phyloP scores from a whole-genome alignment of 2,329 filamentous ascomycete species.

The Alternaria atra region DNA sequence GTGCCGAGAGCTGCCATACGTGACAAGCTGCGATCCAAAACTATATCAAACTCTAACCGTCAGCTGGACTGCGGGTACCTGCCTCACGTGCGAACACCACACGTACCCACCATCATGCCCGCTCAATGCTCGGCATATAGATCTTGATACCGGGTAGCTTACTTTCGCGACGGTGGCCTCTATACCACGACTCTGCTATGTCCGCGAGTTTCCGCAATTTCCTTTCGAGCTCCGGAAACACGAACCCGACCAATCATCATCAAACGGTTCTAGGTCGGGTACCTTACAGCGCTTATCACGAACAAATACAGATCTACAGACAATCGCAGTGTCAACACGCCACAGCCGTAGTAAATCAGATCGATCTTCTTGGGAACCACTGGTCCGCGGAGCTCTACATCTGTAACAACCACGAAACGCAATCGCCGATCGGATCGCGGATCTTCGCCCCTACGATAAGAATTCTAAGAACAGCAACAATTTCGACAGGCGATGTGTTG shows the following conservation, averaged over 20 bases:
- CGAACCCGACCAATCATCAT: conserved; percentile 6
- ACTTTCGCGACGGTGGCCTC: not conserved
- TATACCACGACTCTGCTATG: not conserved
- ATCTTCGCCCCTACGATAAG: not conserved
- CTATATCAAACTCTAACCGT: not conserved
- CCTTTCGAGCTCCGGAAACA: not conserved
- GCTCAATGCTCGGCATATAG: not conserved
- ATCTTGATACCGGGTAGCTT: not conserved
- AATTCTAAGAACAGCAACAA: not conserved
- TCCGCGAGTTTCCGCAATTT: not conserved
- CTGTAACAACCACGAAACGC: not conserved
- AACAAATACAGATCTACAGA: conserved; percentile 7
- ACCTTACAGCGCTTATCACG: conserved; percentile 12
- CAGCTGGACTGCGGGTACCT: conserved; percentile 3
- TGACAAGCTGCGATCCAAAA: not conserved
- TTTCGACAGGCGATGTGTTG: not conserved
- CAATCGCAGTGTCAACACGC: conserved; percentile 6
- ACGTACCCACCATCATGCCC: conserved; percentile 4
- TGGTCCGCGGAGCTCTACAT: not conserved
- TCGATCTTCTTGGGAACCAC: not conserved
- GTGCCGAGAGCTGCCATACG: conserved; percentile 1
- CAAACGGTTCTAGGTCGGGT: not conserved
- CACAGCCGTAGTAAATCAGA: conserved; percentile 3
- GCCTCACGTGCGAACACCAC: conserved; percentile 10
- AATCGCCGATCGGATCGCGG: not conserved